A percentile compares a stretch with the other conserved stretches of the same genome.
Conservation (phyloP, 179 eudicot species). For the Nepenthes alata region DNA sequence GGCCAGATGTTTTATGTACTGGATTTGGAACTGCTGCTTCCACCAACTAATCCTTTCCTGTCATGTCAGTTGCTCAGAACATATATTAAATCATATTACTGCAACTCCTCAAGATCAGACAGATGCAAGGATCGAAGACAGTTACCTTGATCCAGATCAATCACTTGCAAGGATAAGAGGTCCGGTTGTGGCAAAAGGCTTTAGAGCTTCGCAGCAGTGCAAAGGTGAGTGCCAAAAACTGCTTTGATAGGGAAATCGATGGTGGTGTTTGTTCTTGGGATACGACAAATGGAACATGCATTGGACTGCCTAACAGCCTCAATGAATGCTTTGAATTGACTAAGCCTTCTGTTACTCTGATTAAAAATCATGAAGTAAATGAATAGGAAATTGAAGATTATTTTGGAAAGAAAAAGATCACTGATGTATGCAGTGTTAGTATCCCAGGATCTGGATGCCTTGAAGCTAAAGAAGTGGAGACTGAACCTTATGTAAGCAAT, state of each 20-base stretch:
- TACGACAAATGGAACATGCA: constrained; percentile 8
- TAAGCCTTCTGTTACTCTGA: constrained; percentile 12
- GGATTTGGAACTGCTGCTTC: constrained; percentile 21
- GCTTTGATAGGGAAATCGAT: constrained; percentile 19
- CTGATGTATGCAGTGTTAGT: constrained; percentile 6
- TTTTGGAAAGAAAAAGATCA: constrained; percentile 8
- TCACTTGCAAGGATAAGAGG: constrained; percentile 51
- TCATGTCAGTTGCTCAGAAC: constrained; percentile 16
- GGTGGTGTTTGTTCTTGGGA: constrained; percentile 16
- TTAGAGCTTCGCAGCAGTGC: constrained; percentile 63
- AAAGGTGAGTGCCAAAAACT: constrained; percentile 35
- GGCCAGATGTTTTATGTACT: constrained; percentile 19
- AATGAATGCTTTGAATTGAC: constrained; percentile 8
- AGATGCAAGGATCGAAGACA: constrained; percentile 19
- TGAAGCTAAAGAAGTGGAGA: constrained; percentile 4
- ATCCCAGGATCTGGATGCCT: constrained; percentile 11
- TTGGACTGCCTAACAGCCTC: constrained; percentile 12
- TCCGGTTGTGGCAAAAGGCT: constrained; percentile 90
- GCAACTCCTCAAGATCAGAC: constrained; percentile 42
- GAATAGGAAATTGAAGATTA: constrained; percentile 7
- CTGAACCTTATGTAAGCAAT: constrained; percentile 10
- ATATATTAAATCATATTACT: constrained; percentile 21
- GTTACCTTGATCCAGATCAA: constrained; percentile 11
- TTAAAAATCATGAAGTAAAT: constrained; percentile 6
- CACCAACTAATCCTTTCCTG: constrained; percentile 4